Conservation (phyloP, 768 basidiomycete genomes). For the Phylloporus arenicola region DNA sequence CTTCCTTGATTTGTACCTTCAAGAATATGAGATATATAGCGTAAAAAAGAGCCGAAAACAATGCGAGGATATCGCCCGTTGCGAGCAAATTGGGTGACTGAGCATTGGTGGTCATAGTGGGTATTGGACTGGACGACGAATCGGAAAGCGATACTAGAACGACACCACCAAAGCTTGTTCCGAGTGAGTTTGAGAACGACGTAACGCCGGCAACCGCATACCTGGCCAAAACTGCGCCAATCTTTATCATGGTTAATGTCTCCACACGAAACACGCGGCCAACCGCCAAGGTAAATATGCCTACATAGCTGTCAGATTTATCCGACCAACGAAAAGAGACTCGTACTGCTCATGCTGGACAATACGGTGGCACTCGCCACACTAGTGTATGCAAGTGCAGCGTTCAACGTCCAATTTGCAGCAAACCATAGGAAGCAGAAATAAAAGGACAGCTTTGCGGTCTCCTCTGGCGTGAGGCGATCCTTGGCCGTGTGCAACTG, state of each 20-base stretch:
- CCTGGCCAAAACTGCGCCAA: slow-evolving; percentile 77
- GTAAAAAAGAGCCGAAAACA: slow-evolving; percentile 85
- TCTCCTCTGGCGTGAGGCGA: slow-evolving; percentile 62
- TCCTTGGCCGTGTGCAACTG: slow-evolving; percentile 12
- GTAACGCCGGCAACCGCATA: slow-evolving; percentile 27
- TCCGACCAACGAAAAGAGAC: neutral
- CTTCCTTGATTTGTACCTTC: slow-evolving; percentile 78
- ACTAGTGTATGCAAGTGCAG: slow-evolving; percentile 77
- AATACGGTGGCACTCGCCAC: slow-evolving; percentile 93
- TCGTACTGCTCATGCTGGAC: slow-evolving; percentile 81
- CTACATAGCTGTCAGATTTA: slow-evolving; percentile 34
- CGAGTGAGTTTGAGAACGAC: slow-evolving; percentile 5
- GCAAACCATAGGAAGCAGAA: slow-evolving; percentile 93
- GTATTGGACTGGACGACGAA: slow-evolving; percentile 33
- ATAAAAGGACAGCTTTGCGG: slow-evolving; percentile 65
- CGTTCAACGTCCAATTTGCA: slow-evolving; percentile 90
- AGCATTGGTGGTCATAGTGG: slow-evolving; percentile 7
- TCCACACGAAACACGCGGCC: slow-evolving; percentile 84
- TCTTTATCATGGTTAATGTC: slow-evolving; percentile 62
- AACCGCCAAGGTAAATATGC: slow-evolving; percentile 87
- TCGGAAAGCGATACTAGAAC: slow-evolving; percentile 87
- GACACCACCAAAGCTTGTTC: slow-evolving; percentile 65
- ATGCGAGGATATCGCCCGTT: slow-evolving; percentile 78
- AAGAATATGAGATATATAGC: slow-evolving; percentile 84
- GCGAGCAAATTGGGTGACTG: slow-evolving; percentile 22